Conservation (phyloP, 345 rosid species). For the Cardamine resedifolia region DNA sequence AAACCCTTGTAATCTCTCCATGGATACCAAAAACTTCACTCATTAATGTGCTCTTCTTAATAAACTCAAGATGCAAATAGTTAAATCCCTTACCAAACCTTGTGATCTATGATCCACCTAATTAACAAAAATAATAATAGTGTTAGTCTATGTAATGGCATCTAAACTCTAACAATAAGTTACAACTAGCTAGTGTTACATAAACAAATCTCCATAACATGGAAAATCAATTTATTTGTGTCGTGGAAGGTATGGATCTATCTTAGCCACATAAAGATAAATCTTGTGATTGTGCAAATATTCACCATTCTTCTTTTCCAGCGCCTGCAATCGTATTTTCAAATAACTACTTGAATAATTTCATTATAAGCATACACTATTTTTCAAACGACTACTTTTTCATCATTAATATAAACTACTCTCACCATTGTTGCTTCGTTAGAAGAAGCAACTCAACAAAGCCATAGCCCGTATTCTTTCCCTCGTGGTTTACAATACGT, state of each 20-base stretch:
- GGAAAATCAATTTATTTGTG: background rate
- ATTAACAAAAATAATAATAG: no score
- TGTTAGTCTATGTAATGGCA: no score
- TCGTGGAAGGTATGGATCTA: background rate
- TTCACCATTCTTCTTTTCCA: no score
- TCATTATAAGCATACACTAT: no score
- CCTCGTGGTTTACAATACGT: background rate
- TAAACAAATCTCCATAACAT: no score
- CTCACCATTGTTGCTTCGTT: background rate
- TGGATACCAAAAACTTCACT: no score
- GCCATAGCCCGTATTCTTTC: background rate
- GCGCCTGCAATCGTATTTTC: background rate
- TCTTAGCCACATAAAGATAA: background rate
- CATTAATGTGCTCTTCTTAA: background rate
- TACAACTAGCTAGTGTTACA: no score
- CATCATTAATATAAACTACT: background rate
- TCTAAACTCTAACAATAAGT: no score
- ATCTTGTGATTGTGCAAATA: no score
- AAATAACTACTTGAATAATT: no score
- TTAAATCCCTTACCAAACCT: no score
- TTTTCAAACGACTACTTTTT: background rate
- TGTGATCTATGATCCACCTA: no score
- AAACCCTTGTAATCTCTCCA: background rate
- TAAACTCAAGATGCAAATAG: background rate
- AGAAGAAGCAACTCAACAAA: background rate